Percentiles rank a stretch among this genome's conserved stretches.
Evolutionary conservation across 306 rosid species (phyloP).

Genomic region (Boehmeria nivea): DNA sequence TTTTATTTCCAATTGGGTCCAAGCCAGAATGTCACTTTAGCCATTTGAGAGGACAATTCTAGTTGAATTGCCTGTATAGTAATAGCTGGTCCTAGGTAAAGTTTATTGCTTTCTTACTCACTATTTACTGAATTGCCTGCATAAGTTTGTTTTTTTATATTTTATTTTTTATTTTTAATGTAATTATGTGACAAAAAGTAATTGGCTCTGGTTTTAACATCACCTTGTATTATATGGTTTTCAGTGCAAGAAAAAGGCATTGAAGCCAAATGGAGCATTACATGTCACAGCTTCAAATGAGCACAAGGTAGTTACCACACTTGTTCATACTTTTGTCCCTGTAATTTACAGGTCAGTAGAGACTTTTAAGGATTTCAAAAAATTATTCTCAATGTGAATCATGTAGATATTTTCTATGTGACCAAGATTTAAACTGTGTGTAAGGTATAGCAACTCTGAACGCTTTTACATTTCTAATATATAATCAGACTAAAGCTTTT

Average conservation of each 20-base stretch:
- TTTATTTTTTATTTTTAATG: not conserved
- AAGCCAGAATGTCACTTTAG: not conserved
- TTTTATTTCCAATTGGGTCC: not conserved
- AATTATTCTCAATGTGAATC: no score
- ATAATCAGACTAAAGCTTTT: conserved; percentile 82
- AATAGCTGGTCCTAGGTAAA: no score
- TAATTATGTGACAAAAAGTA: no score
- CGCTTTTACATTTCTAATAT: conserved; percentile 42
- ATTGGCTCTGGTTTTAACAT: no score
- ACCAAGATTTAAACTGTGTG: not conserved
- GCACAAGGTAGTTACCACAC: conserved; percentile 5
- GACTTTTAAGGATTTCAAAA: no score
- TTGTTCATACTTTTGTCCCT: no score
- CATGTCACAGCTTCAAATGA: conserved; percentile 48
- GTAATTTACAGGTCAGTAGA: no score
- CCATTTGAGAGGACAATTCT: not conserved
- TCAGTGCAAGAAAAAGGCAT: conserved; percentile 53
- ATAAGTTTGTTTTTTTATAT: not conserved
- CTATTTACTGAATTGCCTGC: not conserved
- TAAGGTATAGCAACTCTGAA: not conserved
- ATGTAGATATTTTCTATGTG: no score
- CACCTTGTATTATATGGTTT: no score
- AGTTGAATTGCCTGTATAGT: no score
- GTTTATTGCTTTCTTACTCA: no score
- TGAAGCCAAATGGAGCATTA: conserved; percentile 49